Evolutionary conservation across 202 grass and related monocot genomes (phyloP), one percentile per base, ranked within the genome.

Genomic region (Setaria italica): DNA sequence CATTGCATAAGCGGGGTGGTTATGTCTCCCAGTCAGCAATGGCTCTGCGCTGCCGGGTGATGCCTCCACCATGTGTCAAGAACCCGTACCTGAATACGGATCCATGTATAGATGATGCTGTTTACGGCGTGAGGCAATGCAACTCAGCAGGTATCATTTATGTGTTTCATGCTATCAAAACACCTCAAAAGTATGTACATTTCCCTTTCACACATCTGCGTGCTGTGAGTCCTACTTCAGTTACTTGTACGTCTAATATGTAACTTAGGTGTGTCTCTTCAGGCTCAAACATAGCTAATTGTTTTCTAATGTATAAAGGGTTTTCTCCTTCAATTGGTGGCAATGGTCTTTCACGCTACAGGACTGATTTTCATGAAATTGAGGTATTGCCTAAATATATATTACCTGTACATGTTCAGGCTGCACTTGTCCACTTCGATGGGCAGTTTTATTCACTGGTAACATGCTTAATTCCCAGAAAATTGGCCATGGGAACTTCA

Each of bases 401-500:
- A 51, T 49, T 51, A 42, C 32, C 45, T 54, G 68, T 67, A 9
- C 19, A 54, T 60, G 46, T 82, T 10, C 48, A 64, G 2, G 71
- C 41, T 64, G 21, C 5, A 21, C 29, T 57, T 1, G n/a, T 50
- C 65, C 47, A 74, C 39, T 87, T 11, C 35, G 42, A 70, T 76
- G 13, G 43, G 62, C 34, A 19, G 39, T 82, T 75, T 79, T 77
- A 62, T 32, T 88, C 70, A 84, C 57, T 77, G 50, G 2, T 50
- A 30, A 41, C 55, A 71, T 77, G 5, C 67, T 87, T 73, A 67
- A 84, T 84, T 88, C 87, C 34, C 83, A 99, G 97, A 90, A 94
- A 99, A 99, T 99, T 88, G 97, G 93, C 2, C 72, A 8, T 75
- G 93, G 97, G 54, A 99, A 99, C 85, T 99, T 99, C 87, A 99